Percentiles rank a stretch among this genome's conserved stretches.
Evolutionary conservation across 495 filamentous ascomycete genomes (phyloP).

Genomic region (Cudoniella acicularis): DNA sequence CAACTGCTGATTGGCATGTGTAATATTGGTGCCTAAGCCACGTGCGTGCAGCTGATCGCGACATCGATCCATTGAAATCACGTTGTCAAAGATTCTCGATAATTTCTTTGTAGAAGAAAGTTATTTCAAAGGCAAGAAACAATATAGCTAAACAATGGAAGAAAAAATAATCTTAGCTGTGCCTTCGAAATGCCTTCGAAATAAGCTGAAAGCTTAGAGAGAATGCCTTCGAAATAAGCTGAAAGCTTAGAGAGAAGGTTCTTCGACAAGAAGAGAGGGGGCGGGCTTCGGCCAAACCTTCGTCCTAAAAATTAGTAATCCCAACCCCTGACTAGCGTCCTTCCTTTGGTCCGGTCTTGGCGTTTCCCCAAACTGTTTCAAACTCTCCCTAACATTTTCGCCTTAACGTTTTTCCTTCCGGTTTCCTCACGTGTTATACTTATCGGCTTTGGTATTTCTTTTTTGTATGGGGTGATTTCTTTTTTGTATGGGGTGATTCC

Average conservation of each 20-base stretch:
- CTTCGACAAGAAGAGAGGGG: conserved; percentile 4
- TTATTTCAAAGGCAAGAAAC: no score
- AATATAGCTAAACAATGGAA: no score
- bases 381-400: not conserved
- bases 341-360: not conserved
- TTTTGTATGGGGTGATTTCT: not conserved
- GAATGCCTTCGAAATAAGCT: no score
- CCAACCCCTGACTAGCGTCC: not conserved
- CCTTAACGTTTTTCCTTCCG: not conserved
- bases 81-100: no score
- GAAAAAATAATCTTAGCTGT: no score
- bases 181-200: no score
- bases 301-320: not conserved
- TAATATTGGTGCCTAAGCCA: no score
- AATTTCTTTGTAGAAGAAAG: no score
- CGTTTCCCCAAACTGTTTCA: not conserved
- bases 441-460: not conserved
- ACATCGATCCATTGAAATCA: no score
- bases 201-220: conserved; percentile 5
- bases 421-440: conserved; percentile 2
- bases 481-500: no score
- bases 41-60: no score
- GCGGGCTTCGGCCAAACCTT: not conserved
- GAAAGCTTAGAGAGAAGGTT: conserved; percentile 5
- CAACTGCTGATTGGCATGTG: no score